phyloP scores from a whole-genome alignment of 148 eudicot species.

The Pharnaceum exiguum region DNA sequence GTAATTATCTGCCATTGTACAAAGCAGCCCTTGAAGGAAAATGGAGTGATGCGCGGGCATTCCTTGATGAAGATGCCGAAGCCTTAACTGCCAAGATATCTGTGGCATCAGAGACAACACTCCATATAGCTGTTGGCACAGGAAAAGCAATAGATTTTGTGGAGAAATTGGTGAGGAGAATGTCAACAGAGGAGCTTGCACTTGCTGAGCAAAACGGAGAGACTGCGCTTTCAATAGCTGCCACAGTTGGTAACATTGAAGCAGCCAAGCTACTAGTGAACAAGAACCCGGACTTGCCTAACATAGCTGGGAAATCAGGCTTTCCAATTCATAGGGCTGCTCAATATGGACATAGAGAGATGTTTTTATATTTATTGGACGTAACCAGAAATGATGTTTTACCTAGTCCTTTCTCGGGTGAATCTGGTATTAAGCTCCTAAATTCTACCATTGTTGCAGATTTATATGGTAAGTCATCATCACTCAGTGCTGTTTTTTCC shows the following conservation, averaged over 20 bases:
- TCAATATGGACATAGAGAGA: conserved; percentile 3
- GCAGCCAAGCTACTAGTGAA: background rate
- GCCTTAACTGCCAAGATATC: conserved; percentile 17
- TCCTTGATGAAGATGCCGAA: conserved; percentile 13
- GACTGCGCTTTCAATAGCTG: conserved; percentile 5
- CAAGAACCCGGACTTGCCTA: conserved; percentile 6
- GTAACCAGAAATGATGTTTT: background rate
- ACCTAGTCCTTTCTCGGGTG: conserved; percentile 1
- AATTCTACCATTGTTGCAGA: background rate
- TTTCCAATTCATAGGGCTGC: background rate
- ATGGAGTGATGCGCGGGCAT: conserved; percentile 10
- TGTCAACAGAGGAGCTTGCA: conserved; percentile 19
- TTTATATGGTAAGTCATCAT: conserved; percentile 7
- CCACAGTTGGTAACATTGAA: conserved; percentile 4
- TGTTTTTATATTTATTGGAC: background rate
- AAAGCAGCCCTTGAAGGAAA: conserved; percentile 16
- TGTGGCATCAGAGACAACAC: conserved; percentile 14
- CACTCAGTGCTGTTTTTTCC: background rate
- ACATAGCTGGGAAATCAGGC: background rate
- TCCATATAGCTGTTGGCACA: conserved; percentile 15
- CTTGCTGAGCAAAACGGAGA: conserved; percentile 11
- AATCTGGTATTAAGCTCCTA: background rate
- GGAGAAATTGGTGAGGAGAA: conserved; percentile 1
- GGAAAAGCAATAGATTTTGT: conserved; percentile 4
- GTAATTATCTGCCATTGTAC: conserved; percentile 11